Evolutionary conservation across 768 basidiomycete genomes (phyloP), one percentile per base, ranked within the genome.

Genomic region (Chalciporus piperatus): DNA sequence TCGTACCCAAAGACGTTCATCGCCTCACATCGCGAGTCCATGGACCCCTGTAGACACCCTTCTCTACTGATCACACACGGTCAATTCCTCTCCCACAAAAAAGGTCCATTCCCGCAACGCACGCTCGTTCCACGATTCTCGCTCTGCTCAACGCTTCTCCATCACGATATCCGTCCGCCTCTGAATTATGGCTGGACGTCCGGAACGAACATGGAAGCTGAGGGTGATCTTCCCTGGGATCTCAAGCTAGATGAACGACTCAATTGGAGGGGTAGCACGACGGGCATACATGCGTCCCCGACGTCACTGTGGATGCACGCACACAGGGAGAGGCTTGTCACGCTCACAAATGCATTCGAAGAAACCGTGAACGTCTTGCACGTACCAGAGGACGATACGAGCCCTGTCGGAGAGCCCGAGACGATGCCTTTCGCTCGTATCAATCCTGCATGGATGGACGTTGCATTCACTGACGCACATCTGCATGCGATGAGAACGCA

Each of bases 191-290:
- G 68, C 14, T 83, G 78, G 78, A 45, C 74, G 0, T 75, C 72
- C 7, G 76, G 76, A 13, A 63, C 74, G 6, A 60, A 61, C 10
- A 69, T 73, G 6, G 70, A 70, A 3, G 63, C 63, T 16, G 72
- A 83, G 56, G 64, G 58, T 3, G 82, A 89, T 64, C 78, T 84
- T 9, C 74, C 73, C 0, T 92, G 85, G 80, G 78, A 82, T 14
- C 73, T 78, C 28, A 90, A 85, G 70, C 25, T 69, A 1, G 78
- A 86, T 61, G 80, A 85, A 52, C 70, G 79, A 4, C 56, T 89
- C 16, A 72, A 82, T 37, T 91, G 89, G 89, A 75, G 89, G 37
- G 89, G 89, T 3, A 80, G 80, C 38, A 87, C 81, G 41, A 89
- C 89, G 0, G 89, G 89, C 10, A 85, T 82, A 17, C 70, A 58